These are phyloP conservation scores for Xylariales sp. DNA, from an alignment of 2,329 filamentous ascomycete species.

Conservation along the genomic window DNA sequence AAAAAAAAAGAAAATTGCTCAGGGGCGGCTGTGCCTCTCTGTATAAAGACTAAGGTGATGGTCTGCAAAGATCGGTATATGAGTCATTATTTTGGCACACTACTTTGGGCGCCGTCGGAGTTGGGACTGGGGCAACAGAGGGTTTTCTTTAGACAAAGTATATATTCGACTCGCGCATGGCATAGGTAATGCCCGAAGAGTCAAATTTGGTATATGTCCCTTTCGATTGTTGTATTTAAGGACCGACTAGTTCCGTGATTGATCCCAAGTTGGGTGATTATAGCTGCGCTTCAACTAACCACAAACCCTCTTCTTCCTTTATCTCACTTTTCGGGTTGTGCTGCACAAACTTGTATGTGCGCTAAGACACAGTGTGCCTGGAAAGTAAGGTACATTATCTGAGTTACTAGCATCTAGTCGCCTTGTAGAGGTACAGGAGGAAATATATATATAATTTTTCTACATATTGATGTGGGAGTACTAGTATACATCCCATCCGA, in stretches of 20 bases:
- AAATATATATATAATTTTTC: too few relatives aligned
- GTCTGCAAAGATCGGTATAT: constrained; percentile 39
- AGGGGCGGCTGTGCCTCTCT: constrained; percentile 18
- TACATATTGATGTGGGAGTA: too few relatives aligned
- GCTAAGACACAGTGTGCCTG: too few relatives aligned
- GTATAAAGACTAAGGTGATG: constrained; percentile 37
- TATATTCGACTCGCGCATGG: constrained; percentile 26
- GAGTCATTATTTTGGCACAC: constrained; percentile 28
- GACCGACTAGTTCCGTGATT: background rate
- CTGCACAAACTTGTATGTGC: too few relatives aligned
- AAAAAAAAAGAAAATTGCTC: constrained; percentile 18
- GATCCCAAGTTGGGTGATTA: background rate
- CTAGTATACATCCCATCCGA: too few relatives aligned
- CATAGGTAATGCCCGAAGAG: constrained; percentile 31
- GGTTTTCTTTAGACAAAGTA: constrained; percentile 25
- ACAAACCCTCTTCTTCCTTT: too few relatives aligned
- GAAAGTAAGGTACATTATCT: too few relatives aligned
- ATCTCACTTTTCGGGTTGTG: too few relatives aligned
- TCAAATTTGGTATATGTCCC: background rate
- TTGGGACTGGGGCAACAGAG: constrained; percentile 12
- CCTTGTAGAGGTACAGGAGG: too few relatives aligned
- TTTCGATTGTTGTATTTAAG: background rate
- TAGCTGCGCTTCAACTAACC: background rate
- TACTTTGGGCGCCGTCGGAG: constrained; percentile 31
- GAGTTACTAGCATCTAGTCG: too few relatives aligned